A percentile compares a stretch with the other conserved stretches of the same genome.
These are phyloP conservation scores for Cenchrus purpureus DNA, from an alignment of 176 grass and related monocot species.

Conservation along the genomic window DNA sequence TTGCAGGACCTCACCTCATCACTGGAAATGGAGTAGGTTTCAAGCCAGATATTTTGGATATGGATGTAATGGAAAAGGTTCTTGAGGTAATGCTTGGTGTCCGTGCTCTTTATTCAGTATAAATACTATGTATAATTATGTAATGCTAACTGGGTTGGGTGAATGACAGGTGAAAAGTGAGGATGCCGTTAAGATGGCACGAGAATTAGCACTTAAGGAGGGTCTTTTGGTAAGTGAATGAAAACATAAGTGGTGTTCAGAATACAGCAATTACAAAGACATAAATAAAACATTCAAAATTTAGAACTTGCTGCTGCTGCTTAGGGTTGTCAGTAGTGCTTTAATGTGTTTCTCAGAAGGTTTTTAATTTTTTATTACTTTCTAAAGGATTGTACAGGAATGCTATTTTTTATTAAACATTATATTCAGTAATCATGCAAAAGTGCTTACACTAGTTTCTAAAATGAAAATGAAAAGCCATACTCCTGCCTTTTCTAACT, in stretches of 20 bases:
- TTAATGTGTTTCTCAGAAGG: neutral
- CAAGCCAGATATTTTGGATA: constrained; percentile 91
- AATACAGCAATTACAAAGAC: neutral
- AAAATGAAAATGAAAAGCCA: neutral
- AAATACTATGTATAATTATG: neutral
- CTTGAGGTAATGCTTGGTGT: constrained; percentile 57
- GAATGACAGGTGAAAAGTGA: constrained; percentile 75
- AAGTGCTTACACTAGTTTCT: neutral
- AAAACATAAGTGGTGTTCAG: neutral
- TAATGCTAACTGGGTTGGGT: neutral
- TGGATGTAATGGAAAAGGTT: constrained; percentile 95
- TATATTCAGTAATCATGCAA: neutral
- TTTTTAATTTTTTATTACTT: neutral
- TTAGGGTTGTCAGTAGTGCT: no score
- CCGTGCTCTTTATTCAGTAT: neutral
- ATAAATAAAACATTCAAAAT: neutral
- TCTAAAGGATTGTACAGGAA: neutral
- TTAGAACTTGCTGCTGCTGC: neutral
- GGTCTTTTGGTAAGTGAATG: constrained; percentile 72
- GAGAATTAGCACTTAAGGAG: constrained; percentile 75
- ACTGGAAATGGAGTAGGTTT: constrained; percentile 97
- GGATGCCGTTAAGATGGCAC: constrained; percentile 85
- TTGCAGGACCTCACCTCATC: constrained; percentile 81
- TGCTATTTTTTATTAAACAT: neutral
- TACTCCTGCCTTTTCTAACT: neutral